A percentile compares a stretch with the other conserved stretches of the same genome.
Evolutionary conservation across 495 filamentous ascomycete species (phyloP).

Genomic region (Aspergillus steynii): DNA sequence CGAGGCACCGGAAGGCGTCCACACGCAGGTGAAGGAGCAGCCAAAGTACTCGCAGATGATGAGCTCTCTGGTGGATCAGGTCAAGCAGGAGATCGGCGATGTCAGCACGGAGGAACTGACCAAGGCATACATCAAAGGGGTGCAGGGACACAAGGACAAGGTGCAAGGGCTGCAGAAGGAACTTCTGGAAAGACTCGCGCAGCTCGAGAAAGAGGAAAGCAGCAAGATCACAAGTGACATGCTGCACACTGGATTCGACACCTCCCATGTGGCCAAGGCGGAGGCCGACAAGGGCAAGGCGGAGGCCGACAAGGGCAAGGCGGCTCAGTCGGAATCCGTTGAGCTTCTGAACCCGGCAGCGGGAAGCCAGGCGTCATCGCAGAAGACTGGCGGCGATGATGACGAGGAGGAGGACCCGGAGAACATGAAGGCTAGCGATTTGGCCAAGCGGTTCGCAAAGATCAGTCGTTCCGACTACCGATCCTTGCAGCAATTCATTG

Average conservation of each 20-base stretch:
- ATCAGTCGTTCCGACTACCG: constrained; percentile 78
- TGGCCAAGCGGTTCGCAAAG: constrained; percentile 76
- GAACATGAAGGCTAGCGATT: constrained; percentile 68
- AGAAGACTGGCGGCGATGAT: constrained; percentile 55
- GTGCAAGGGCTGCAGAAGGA: constrained; percentile 76
- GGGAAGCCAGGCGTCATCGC: constrained; percentile 38
- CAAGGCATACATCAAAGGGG: constrained; percentile 70
- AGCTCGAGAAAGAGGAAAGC: constrained; percentile 83
- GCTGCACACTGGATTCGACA: constrained; percentile 90
- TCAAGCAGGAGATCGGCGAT: constrained; percentile 84
- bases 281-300: constrained; percentile 38
- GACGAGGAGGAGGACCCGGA: constrained; percentile 66
- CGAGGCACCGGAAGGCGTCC: constrained; percentile 72
- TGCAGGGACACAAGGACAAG: constrained; percentile 72
- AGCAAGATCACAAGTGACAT: constrained; percentile 92
- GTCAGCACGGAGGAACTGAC: constrained; percentile 63
- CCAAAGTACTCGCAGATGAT: constrained; percentile 96
- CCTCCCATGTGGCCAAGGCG: constrained; percentile 71
- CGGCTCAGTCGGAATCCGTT: constrained; percentile 46
- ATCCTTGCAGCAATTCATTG: constrained; percentile 72
- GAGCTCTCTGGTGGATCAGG: constrained; percentile 85
- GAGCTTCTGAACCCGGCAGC: constrained; percentile 80
- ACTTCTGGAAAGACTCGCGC: constrained; percentile 66
- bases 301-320: constrained; percentile 33
- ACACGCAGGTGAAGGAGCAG: constrained; percentile 69